phyloP scores from a whole-genome alignment of 768 basidiomycete species.

The Rhodotorula paludigena region DNA sequence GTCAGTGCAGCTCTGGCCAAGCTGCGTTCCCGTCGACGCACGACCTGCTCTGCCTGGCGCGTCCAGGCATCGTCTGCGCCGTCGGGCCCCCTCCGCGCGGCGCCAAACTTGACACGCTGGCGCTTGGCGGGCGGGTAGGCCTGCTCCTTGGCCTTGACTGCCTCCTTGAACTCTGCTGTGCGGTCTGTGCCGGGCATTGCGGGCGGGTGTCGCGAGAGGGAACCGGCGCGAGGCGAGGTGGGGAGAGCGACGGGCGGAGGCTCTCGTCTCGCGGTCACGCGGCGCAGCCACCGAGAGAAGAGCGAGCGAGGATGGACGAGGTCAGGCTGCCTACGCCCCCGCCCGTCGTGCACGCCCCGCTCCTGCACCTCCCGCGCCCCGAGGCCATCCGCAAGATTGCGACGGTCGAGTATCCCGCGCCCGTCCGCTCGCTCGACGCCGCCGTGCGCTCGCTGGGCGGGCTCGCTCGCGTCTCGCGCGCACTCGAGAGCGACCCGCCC shows the following conservation, averaged over 20 bases:
- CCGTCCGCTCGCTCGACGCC: slow-evolving; percentile 55
- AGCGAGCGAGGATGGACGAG: not conserved
- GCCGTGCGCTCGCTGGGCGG: slow-evolving; percentile 37
- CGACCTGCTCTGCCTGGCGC: slow-evolving; percentile 31
- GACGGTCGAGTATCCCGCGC: slow-evolving; percentile 64
- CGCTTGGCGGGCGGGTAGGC: slow-evolving; percentile 12
- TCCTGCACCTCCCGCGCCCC: not conserved
- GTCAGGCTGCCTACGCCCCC: slow-evolving; percentile 16
- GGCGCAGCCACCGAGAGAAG: too few relatives aligned
- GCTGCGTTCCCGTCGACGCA: not conserved
- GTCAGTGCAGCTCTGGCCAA: not conserved
- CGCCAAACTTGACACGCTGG: slow-evolving; percentile 15
- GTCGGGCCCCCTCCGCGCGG: not conserved
- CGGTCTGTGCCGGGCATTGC: not conserved
- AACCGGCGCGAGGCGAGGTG: not conserved
- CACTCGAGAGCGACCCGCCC: not conserved
- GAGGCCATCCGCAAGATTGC: not conserved
- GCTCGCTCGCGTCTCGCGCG: not conserved
- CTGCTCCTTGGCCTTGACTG: not conserved
- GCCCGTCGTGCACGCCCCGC: not conserved
- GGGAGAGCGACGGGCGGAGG: not conserved
- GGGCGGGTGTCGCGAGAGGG: not conserved
- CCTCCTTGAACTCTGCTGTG: slow-evolving; percentile 25
- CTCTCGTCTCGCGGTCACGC: not conserved
- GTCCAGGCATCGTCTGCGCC: slow-evolving; percentile 27